phyloP scores from a whole-genome alignment of 192 early-diverging fungal genomes.

The Coemansia sp. region DNA sequence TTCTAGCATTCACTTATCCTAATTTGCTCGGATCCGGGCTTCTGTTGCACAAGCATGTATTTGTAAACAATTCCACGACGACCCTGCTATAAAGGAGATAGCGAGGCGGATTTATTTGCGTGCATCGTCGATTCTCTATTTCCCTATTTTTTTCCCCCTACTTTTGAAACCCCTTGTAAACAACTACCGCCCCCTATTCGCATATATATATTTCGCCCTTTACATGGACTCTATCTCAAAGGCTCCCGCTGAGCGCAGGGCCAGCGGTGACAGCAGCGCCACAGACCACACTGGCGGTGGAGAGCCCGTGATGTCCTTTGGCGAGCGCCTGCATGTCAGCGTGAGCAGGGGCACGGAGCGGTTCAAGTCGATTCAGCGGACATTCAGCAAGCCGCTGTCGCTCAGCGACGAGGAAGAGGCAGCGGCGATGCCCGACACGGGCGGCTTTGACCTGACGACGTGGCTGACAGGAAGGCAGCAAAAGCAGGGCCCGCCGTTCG shows the following conservation, averaged over 20 bases:
- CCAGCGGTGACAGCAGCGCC: constrained; percentile 3
- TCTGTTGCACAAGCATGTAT: too few relatives aligned
- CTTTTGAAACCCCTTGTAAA: too few relatives aligned
- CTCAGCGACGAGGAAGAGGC: constrained; percentile 33
- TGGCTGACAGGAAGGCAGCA: constrained; percentile 40
- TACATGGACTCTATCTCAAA: neutral
- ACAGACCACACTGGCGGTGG: neutral
- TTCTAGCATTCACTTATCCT: too few relatives aligned
- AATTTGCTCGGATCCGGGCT: too few relatives aligned
- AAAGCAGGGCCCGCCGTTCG: constrained; percentile 41
- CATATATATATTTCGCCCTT: too few relatives aligned
- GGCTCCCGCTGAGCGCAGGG: neutral
- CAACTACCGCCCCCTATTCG: too few relatives aligned
- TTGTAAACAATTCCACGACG: too few relatives aligned
- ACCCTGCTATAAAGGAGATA: too few relatives aligned
- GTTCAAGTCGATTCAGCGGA: constrained; percentile 49
- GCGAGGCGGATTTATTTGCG: too few relatives aligned
- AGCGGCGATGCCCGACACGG: constrained; percentile 6
- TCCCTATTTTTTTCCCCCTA: too few relatives aligned
- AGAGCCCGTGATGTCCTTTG: constrained; percentile 45
- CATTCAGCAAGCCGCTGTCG: constrained; percentile 36
- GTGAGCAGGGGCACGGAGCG: constrained; percentile 31
- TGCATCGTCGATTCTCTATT: too few relatives aligned
- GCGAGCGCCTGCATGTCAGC: constrained; percentile 53
- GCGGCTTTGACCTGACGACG: constrained; percentile 28